phyloP scores from a whole-genome alignment of 768 basidiomycete genomes.

The Mycena kentingensis region DNA sequence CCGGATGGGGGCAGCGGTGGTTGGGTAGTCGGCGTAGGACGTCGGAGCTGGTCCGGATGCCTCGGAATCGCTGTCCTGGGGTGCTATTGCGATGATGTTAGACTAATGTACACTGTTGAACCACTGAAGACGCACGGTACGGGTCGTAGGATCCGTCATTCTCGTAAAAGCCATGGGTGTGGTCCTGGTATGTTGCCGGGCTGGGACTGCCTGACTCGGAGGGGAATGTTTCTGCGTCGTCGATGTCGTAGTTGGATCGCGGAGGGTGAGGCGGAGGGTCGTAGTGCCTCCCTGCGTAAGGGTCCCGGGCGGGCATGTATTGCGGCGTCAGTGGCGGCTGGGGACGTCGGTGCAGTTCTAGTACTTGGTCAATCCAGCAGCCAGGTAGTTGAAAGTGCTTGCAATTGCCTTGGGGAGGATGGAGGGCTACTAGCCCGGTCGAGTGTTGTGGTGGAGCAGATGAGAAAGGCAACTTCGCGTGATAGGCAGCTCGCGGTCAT shows the following conservation, averaged over 20 bases:
- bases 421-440: too few species aligned
- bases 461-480: too few species aligned
- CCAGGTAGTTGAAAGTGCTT: too few species aligned
- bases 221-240: slow-evolving; percentile 14
- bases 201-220: slow-evolving; percentile 16
- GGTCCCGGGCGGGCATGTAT: slow-evolving; percentile 20
- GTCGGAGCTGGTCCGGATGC: slow-evolving; percentile 41
- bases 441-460: too few species aligned
- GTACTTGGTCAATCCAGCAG: too few species aligned
- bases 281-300: slow-evolving; percentile 12
- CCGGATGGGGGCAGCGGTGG: slow-evolving; percentile 40
- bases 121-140: slow-evolving; percentile 5
- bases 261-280: slow-evolving; percentile 15
- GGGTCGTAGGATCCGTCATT: slow-evolving; percentile 31
- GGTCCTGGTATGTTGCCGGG: slow-evolving; percentile 21
- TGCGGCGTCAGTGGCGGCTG: slow-evolving; percentile 12
- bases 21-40: slow-evolving; percentile 17
- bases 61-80: slow-evolving; percentile 85
- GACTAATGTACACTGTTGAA: not conserved
- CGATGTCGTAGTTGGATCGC: slow-evolving; percentile 17
- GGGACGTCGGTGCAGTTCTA: too few species aligned
- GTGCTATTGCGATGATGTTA: slow-evolving; percentile 44
- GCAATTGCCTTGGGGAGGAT: too few species aligned
- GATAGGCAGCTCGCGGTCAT: too few species aligned
- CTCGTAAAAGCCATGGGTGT: slow-evolving; percentile 49